Evolutionary conservation across 1,284 basidiomycete species (phyloP), one percentile per base, ranked within the genome.

Genomic region (Veloporphyrellus conicus): DNA sequence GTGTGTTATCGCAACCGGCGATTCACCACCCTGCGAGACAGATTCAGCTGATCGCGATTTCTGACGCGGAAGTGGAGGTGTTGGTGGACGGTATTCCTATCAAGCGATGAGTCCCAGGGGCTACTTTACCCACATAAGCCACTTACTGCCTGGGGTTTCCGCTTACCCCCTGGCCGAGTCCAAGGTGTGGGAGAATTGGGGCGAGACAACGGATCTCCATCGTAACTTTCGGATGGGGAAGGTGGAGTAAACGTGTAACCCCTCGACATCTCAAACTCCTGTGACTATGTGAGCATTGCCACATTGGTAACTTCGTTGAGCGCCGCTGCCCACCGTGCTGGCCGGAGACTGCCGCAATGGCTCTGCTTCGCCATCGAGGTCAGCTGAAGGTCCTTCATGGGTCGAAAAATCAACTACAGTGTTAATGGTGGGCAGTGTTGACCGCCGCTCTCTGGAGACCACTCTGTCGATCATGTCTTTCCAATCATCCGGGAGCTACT

Each of bases 51-150:
- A 56, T 20, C 63, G 64, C 33, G 59, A 66, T 53, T 65, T 67
- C 52, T 66, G 70, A 49, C 66, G 68, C 19, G 68, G 70, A 42
- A 77, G 63, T n/a, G 78, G 79, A 3, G 78, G 79, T 3, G 79
- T 81, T 14, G 79, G 79, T 35, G 79, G 77, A 19, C 78, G 71
- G 58, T 76, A 79, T 36, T 67, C 62, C 78, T 79, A 53, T 10
- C 33, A 14, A 55, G 36, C 19, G 33, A 36, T 49, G 41, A 48
- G 44, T 47, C 29, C 23, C 16, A 22, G 48, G 33, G 22, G 39
- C 22, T 34, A 47, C 35, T 45, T 38, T 20, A 43, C 38, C 39
- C 12, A 11, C 5, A 41, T 25, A 29, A 27, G 27, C 35, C 47
- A 54, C 67, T 47, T 49, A 72, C 69, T 31, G 60, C 64, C 47